Evolutionary conservation across 2,329 filamentous ascomycete genomes (phyloP).

Genomic region (Achaetomium macrosporum): DNA sequence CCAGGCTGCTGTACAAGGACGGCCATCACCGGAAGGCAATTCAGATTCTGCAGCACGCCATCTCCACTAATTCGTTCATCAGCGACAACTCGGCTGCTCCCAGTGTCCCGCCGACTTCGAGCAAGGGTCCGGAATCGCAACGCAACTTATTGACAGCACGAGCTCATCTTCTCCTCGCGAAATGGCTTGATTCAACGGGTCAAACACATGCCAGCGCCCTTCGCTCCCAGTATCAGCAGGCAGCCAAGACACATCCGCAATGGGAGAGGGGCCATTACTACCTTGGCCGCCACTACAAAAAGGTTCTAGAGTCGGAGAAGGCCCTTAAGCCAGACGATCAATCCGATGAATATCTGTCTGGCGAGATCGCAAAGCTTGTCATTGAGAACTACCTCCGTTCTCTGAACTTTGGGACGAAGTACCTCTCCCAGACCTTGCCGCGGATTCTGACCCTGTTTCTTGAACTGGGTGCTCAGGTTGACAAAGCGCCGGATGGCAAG

Average conservation of each 20-base stretch:
- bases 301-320: constrained; percentile 85
- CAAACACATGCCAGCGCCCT: constrained; percentile 81
- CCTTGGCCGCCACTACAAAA: constrained; percentile 94
- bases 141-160: constrained; percentile 62
- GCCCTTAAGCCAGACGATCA: constrained; percentile 70
- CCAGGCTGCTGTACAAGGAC: constrained; percentile 86
- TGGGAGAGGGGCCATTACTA: constrained; percentile 99
- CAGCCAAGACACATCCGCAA: constrained; percentile 60
- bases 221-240: constrained; percentile 75
- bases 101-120: constrained; percentile 31
- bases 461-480: constrained; percentile 73
- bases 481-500: constrained; percentile 54
- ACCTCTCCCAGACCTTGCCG: constrained; percentile 90
- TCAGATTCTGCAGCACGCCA: constrained; percentile 80
- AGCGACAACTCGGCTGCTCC: constrained; percentile 30
- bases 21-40: constrained; percentile 93
- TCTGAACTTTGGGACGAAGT: constrained; percentile 84
- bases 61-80: constrained; percentile 69
- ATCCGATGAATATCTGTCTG: constrained; percentile 67
- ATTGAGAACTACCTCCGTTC: constrained; percentile 92
- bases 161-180: constrained; percentile 83
- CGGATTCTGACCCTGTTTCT: constrained; percentile 91
- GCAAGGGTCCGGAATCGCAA: constrained; percentile 40
- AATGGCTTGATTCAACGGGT: constrained; percentile 94
- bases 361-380: constrained; percentile 80